Evolutionary conservation across 768 basidiomycete species (phyloP).

Genomic region (Tylopilus sp.): DNA sequence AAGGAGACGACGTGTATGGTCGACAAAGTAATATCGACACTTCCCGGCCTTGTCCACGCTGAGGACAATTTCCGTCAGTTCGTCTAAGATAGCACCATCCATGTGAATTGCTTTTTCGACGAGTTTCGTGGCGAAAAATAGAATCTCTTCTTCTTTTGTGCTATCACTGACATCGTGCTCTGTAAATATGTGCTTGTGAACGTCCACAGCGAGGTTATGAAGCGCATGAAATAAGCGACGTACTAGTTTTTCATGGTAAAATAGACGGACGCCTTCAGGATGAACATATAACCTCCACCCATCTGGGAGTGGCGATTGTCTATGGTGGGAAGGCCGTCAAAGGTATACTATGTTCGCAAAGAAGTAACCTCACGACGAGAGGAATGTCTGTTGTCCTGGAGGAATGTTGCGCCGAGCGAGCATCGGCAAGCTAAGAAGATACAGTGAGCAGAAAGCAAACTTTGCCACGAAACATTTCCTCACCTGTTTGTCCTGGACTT

Average conservation of each 20-base stretch:
- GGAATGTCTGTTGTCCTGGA: conserved; percentile 7
- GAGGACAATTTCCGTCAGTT: conserved; percentile 12
- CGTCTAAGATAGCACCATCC: background rate
- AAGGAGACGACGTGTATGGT: conserved; percentile 13
- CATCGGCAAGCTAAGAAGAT: background rate
- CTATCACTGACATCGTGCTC: conserved; percentile 5
- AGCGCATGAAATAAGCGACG: background rate
- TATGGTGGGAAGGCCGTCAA: background rate
- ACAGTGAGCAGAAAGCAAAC: background rate
- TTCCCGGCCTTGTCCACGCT: background rate
- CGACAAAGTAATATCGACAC: conserved; percentile 18
- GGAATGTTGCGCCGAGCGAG: background rate
- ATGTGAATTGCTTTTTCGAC: conserved; percentile 1
- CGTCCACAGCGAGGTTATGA: background rate
- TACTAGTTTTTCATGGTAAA: conserved; percentile 13
- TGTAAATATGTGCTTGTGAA: conserved; percentile 15
- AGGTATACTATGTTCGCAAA: background rate
- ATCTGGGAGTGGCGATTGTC: background rate
- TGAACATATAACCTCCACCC: conserved; percentile 12
- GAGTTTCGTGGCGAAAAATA: conserved; percentile 8
- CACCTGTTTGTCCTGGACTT: background rate
- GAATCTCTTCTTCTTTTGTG: background rate
- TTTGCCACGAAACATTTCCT: too few relatives aligned
- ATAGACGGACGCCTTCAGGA: conserved; percentile 11
- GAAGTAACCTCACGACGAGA: conserved; percentile 4